Conservation (phyloP, 1,284 basidiomycete species). For the Fistulina hepatica region DNA sequence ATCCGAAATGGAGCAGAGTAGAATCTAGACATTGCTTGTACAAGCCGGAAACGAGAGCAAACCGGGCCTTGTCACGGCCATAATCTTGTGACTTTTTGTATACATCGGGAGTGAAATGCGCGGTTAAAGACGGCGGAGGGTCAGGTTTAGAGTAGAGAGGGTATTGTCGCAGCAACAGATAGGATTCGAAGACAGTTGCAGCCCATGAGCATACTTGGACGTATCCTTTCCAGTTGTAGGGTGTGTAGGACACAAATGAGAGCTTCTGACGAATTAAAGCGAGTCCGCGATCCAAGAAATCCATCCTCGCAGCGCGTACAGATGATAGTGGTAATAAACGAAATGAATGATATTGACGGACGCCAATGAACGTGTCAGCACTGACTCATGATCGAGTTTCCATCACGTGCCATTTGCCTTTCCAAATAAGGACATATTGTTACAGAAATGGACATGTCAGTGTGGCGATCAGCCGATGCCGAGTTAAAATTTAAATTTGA, state of each 20-base stretch:
- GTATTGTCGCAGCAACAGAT: conserved; percentile 78
- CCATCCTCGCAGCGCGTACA: conserved; percentile 43
- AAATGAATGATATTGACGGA: too few species aligned
- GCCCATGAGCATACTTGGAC: conserved; percentile 68
- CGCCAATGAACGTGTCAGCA: too few species aligned
- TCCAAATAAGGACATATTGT: too few species aligned
- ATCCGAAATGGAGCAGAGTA: conserved; percentile 59
- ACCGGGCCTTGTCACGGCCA: conserved; percentile 87
- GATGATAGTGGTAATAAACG: not conserved
- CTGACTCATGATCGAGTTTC: too few species aligned
- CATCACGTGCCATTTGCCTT: too few species aligned
- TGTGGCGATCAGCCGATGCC: too few species aligned
- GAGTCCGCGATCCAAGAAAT: conserved; percentile 46
- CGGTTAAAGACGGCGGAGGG: conserved; percentile 69
- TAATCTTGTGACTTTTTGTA: conserved; percentile 89
- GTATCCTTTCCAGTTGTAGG: conserved; percentile 62
- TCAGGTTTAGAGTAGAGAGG: conserved; percentile 67
- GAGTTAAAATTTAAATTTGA: too few species aligned
- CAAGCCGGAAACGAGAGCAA: conserved; percentile 63
- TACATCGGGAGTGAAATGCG: conserved; percentile 62
- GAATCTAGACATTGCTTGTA: conserved; percentile 69
- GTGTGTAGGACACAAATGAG: conserved; percentile 45
- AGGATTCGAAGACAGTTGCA: conserved; percentile 76
- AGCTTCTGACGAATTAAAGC: conserved; percentile 40
- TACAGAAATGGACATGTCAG: too few species aligned